phyloP scores from a whole-genome alignment of 352 stramenopile species.

The Bremia lactucae region DNA sequence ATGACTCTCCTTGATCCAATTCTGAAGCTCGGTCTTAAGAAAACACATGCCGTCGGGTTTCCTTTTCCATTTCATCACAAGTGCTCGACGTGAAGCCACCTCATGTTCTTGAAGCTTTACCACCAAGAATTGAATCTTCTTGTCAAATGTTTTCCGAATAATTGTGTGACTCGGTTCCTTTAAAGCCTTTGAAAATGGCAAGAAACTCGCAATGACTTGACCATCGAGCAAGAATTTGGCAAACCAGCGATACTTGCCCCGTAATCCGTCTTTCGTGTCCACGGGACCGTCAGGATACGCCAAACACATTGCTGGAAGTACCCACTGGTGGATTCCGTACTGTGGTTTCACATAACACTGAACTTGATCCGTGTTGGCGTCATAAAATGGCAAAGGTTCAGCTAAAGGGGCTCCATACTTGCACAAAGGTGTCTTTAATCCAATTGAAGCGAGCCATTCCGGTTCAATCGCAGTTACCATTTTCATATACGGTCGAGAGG shows the following conservation, averaged over 20 bases:
- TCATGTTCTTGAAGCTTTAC: conserved; percentile 36
- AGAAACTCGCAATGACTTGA: conserved; percentile 46
- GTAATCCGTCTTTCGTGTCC: conserved; percentile 28
- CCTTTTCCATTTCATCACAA: conserved; percentile 38
- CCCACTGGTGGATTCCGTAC: conserved; percentile 64
- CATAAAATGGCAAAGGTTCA: conserved; percentile 56
- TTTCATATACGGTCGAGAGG: conserved; percentile 89
- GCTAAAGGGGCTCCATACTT: conserved; percentile 47
- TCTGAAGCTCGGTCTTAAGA: conserved; percentile 36
- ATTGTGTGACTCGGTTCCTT: conserved; percentile 90
- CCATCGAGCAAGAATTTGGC: conserved; percentile 77
- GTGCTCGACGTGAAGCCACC: conserved; percentile 31
- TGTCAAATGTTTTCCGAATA: conserved; percentile 82
- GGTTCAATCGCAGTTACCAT: conserved; percentile 96
- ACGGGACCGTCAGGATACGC: conserved; percentile 31
- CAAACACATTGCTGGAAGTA: conserved; percentile 46
- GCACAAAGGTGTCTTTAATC: conserved; percentile 61
- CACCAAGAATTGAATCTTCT: conserved; percentile 75
- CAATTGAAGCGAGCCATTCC: conserved; percentile 90
- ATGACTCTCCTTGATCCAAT: conserved; percentile 52
- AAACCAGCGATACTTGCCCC: conserved; percentile 66
- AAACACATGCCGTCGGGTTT: conserved; percentile 26
- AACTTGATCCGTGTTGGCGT: conserved; percentile 44
- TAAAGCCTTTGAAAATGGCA: conserved; percentile 70
- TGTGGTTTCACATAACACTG: conserved; percentile 70